Evolutionary conservation across 2,329 filamentous ascomycete genomes (phyloP).

Genomic region (Exophiala aquamarina): DNA sequence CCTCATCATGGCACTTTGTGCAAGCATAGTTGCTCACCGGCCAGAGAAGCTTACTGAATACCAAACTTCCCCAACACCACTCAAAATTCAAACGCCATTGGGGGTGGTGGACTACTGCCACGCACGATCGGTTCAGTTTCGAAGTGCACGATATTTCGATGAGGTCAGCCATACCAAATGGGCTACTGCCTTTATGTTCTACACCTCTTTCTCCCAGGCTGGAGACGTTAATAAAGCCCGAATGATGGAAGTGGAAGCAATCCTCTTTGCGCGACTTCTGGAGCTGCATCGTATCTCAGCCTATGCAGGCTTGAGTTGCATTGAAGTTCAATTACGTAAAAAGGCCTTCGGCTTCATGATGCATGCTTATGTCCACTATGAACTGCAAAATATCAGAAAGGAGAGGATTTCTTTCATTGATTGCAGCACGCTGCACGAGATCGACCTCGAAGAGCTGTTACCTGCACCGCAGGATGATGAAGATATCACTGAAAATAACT

Average conservation of each 20-base stretch:
- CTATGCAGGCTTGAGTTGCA: slow-evolving; percentile 34
- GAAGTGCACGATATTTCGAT: slow-evolving; percentile 1
- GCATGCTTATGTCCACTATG: slow-evolving; percentile 32
- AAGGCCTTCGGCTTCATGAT: slow-evolving; percentile 41
- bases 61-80: neutral
- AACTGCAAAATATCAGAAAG: slow-evolving; percentile 26
- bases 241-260: neutral
- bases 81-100: neutral
- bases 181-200: neutral
- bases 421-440: slow-evolving; percentile 29
- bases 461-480: slow-evolving; percentile 37
- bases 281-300: slow-evolving; percentile 34
- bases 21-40: neutral
- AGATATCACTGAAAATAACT: slow-evolving; percentile 29
- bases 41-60: slow-evolving; percentile 4
- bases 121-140: neutral
- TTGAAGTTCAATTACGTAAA: slow-evolving; percentile 38
- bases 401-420: slow-evolving; percentile 34
- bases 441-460: slow-evolving; percentile 35
- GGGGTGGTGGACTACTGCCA: slow-evolving; percentile 6
- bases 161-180: slow-evolving; percentile 3
- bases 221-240: neutral
- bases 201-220: neutral
- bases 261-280: slow-evolving; percentile 14
- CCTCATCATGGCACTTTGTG: neutral